Percentiles rank a stretch among this genome's conserved stretches.
These are phyloP conservation scores for Puccinellia tenuiflora DNA, from an alignment of 176 grass and related monocot species.

Conservation along the genomic window DNA sequence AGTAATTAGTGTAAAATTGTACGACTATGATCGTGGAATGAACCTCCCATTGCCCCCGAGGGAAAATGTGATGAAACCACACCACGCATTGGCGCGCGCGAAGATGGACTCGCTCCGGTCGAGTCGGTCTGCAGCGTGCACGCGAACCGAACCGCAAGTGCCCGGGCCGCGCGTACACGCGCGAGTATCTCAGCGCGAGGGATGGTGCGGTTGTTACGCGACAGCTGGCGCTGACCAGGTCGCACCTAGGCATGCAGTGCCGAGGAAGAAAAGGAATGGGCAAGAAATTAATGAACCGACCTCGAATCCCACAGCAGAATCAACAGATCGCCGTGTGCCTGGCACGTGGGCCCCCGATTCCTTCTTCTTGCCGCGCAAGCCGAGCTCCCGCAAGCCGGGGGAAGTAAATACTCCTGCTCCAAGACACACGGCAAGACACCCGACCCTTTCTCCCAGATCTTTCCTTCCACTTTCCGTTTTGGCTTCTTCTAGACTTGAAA, in stretches of 20 bases:
- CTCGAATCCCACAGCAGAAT: slow-evolving; percentile 2
- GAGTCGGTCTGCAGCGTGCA: not conserved
- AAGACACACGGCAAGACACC: not conserved
- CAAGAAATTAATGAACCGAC: not conserved
- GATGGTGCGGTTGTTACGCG: not conserved
- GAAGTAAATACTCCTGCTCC: not conserved
- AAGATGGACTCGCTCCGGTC: not conserved
- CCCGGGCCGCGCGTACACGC: not conserved
- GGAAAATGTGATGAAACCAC: too few species aligned
- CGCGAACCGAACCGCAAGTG: not conserved
- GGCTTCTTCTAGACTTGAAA: not conserved
- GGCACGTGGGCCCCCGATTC: not conserved
- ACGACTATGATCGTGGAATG: too few species aligned
- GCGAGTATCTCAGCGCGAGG: not conserved
- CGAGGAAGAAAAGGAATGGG: not conserved
- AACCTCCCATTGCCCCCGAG: too few species aligned
- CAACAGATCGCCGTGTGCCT: not conserved
- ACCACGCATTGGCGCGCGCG: too few species aligned
- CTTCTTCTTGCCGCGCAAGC: slow-evolving; percentile 24
- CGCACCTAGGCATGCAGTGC: not conserved
- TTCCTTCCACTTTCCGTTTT: not conserved
- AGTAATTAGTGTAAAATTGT: too few species aligned
- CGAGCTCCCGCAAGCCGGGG: slow-evolving; percentile 5
- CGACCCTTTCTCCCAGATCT: not conserved
- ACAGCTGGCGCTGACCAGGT: not conserved